These are phyloP conservation scores for Psilocybe cyanescens DNA, from an alignment of 768 basidiomycete genomes.

Conservation along the genomic window DNA sequence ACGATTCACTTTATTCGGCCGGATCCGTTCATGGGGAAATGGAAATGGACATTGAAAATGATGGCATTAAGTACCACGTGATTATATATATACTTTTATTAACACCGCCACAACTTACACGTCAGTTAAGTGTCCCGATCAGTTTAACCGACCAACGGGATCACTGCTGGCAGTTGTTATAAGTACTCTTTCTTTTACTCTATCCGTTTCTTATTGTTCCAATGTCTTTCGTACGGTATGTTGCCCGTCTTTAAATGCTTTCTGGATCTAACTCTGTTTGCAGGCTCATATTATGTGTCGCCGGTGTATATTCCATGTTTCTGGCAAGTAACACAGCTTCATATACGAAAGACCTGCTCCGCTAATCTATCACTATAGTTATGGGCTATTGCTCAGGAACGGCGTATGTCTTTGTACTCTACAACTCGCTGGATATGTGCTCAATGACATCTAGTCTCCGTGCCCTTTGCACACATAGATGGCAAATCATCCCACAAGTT, in stretches of 20 bases:
- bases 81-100: background rate
- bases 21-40: conserved; percentile 16
- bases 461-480: conserved; percentile 77
- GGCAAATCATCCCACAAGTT: conserved; percentile 71
- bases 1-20: conserved; percentile 16
- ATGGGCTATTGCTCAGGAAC: conserved; percentile 95
- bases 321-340: conserved; percentile 49
- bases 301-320: conserved; percentile 94
- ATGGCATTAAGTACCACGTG: background rate
- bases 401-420: conserved; percentile 54
- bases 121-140: conserved; percentile 15
- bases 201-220: conserved; percentile 10
- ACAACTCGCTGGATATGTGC: conserved; percentile 2
- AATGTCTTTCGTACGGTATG: conserved; percentile 36
- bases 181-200: background rate
- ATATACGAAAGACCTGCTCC: background rate
- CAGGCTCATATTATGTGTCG: conserved; percentile 76
- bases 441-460: conserved; percentile 59
- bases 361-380: conserved; percentile 44
- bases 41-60: background rate
- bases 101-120: conserved; percentile 17
- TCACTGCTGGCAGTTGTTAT: conserved; percentile 11
- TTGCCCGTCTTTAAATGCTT: background rate
- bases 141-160: conserved; percentile 14
- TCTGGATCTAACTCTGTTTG: background rate